These are phyloP conservation scores for Metarhizium rileyi DNA, from an alignment of 2,329 filamentous ascomycete genomes.

Conservation along the genomic window DNA sequence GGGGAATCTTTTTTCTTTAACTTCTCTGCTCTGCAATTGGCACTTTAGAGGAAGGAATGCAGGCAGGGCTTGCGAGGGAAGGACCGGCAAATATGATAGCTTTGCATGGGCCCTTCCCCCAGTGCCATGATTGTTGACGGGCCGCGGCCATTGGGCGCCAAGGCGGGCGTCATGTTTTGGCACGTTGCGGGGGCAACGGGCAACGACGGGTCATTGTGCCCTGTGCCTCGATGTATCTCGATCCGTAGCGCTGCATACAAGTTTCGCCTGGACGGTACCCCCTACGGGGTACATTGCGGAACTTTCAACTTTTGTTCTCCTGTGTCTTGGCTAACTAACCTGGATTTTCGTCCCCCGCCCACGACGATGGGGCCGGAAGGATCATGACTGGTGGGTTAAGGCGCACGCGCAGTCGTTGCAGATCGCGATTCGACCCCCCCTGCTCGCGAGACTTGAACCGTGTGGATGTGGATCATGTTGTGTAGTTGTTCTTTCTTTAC, in stretches of 20 bases:
- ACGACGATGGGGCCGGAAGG: no score
- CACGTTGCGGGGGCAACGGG: slow-evolving; percentile 8
- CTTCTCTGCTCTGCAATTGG: not conserved
- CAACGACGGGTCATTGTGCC: slow-evolving; percentile 5
- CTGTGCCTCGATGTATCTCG: no score
- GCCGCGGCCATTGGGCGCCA: slow-evolving; percentile 4
- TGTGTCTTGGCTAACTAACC: no score
- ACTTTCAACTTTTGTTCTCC: no score
- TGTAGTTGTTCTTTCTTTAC: no score
- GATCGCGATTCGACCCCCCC: no score
- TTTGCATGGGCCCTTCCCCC: not conserved
- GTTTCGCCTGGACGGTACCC: not conserved
- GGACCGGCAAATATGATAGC: not conserved
- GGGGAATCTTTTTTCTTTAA: not conserved
- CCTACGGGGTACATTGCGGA: not conserved
- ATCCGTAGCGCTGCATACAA: not conserved
- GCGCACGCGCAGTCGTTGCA: no score
- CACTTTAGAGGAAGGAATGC: not conserved
- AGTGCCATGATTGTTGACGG: slow-evolving; percentile 7
- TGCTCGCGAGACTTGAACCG: no score
- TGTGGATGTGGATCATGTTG: no score
- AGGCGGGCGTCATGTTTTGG: slow-evolving; percentile 6
- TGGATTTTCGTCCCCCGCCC: no score
- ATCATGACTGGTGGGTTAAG: no score
- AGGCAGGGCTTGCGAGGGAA: not conserved